These are phyloP conservation scores for Candida hispaniensis DNA, from an alignment of 805 yeast species.

Conservation along the genomic window DNA sequence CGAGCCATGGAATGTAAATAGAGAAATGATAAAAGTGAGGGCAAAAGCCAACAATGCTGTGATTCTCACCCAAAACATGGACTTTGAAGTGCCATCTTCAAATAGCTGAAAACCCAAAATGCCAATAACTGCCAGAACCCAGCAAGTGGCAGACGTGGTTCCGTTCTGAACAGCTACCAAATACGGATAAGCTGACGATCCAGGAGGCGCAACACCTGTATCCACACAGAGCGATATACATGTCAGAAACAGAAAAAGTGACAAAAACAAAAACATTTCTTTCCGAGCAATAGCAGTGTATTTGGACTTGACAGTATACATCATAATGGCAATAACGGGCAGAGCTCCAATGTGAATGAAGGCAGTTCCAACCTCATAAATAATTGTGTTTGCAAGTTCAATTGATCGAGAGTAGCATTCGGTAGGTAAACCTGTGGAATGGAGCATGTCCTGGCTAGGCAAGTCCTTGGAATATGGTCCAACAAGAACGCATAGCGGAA, in stretches of 20 bases:
- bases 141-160: slow-evolving; percentile 57
- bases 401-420: slow-evolving; percentile 78
- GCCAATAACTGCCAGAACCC: slow-evolving; percentile 62
- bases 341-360: slow-evolving; percentile 73
- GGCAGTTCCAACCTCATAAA: slow-evolving; percentile 80
- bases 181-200: slow-evolving; percentile 61
- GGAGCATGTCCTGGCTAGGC: slow-evolving; percentile 22
- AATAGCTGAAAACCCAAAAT: slow-evolving; percentile 77
- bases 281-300: slow-evolving; percentile 91
- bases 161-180: slow-evolving; percentile 79
- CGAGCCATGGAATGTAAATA: slow-evolving; percentile 54
- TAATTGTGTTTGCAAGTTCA: slow-evolving; percentile 80
- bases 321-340: slow-evolving; percentile 51
- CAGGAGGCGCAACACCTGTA: slow-evolving; percentile 87
- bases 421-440: slow-evolving; percentile 54
- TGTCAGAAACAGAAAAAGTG: slow-evolving; percentile 45
- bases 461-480: slow-evolving; percentile 35
- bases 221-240: slow-evolving; percentile 69
- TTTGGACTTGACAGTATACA: slow-evolving; percentile 68
- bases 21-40: slow-evolving; percentile 52
- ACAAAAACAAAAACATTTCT: slow-evolving; percentile 70
- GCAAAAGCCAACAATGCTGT: slow-evolving; percentile 49
- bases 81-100: slow-evolving; percentile 79
- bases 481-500: slow-evolving; percentile 73
- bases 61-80: slow-evolving; percentile 48